Conservation (phyloP, 1,284 basidiomycete species). For the Leccinum solheimii region DNA sequence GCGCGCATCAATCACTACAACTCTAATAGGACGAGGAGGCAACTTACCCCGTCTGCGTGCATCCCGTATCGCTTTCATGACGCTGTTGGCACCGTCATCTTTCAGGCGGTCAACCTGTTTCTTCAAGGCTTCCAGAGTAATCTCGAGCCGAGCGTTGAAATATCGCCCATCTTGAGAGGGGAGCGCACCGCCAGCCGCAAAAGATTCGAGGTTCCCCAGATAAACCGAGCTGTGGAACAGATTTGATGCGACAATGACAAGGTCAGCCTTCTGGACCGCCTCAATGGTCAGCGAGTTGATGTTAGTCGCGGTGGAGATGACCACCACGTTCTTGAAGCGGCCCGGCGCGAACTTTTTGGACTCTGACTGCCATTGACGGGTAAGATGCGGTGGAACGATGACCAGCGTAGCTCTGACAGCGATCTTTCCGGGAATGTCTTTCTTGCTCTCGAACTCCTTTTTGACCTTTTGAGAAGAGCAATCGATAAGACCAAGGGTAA, state of each 20-base stretch:
- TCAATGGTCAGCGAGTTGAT: conserved; percentile 78
- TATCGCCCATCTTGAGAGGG: conserved; percentile 80
- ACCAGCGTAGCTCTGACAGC: conserved; percentile 78
- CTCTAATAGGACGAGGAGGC: not conserved
- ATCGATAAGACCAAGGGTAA: conserved; percentile 87
- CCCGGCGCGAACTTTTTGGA: conserved; percentile 78
- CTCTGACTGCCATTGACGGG: conserved; percentile 88
- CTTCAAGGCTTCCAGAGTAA: conserved; percentile 57
- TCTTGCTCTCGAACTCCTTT: conserved; percentile 55
- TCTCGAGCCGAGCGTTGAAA: conserved; percentile 78
- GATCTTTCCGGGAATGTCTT: conserved; percentile 65
- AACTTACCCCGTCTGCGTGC: conserved; percentile 58
- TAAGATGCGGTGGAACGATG: conserved; percentile 89
- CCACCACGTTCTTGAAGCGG: conserved; percentile 62
- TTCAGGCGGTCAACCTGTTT: conserved; percentile 69
- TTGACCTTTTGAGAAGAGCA: conserved; percentile 59
- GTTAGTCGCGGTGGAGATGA: conserved; percentile 71
- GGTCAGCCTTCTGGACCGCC: conserved; percentile 79
- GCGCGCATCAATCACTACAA: conserved; percentile 12
- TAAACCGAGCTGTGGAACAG: conserved; percentile 80
- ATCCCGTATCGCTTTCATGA: conserved; percentile 61
- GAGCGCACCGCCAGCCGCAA: conserved; percentile 66
- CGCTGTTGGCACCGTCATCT: conserved; percentile 59
- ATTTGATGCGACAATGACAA: conserved; percentile 86
- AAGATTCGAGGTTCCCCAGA: conserved; percentile 69